Percentiles rank a stretch among this genome's conserved stretches.
Conservation (phyloP, 441 rosid genomes). For the Lepidium campestre region DNA sequence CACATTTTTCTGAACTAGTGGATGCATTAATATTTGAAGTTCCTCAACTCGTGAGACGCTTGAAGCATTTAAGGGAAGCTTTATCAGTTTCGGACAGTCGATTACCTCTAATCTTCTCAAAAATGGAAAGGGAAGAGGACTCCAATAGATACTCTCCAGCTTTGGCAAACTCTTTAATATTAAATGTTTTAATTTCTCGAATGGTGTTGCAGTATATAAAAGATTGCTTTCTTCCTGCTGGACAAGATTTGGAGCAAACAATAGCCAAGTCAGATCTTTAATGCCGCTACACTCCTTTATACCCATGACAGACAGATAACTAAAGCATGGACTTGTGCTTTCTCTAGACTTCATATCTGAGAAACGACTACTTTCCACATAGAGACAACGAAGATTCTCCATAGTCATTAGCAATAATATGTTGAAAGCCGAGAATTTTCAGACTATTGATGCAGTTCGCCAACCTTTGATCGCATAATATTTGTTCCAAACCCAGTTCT, state of each 20-base stretch:
- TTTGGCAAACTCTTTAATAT: fast-evolving
- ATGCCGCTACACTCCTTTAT: background rate
- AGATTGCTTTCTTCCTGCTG: background rate
- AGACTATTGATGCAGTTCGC: background rate
- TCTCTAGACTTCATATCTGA: no score
- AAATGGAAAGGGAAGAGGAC: no score
- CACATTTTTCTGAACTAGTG: no score
- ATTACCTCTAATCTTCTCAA: no score
- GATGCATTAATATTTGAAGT: no score
- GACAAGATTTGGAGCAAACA: no score
- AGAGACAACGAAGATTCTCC: no score
- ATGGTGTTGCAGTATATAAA: background rate
- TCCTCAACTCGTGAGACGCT: background rate
- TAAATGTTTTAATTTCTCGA: constrained; percentile 10
- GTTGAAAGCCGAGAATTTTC: background rate
- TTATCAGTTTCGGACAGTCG: no score
- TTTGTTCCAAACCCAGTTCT: background rate
- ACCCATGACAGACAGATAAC: no score
- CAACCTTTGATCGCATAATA: background rate
- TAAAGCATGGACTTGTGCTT: no score
- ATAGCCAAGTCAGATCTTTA: constrained; percentile 14
- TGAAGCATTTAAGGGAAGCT: background rate
- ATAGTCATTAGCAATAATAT: background rate
- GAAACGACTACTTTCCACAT: no score
- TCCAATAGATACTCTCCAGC: no score